These are phyloP conservation scores for Penicillium herquei DNA, from an alignment of 495 filamentous ascomycete species.

Conservation along the genomic window DNA sequence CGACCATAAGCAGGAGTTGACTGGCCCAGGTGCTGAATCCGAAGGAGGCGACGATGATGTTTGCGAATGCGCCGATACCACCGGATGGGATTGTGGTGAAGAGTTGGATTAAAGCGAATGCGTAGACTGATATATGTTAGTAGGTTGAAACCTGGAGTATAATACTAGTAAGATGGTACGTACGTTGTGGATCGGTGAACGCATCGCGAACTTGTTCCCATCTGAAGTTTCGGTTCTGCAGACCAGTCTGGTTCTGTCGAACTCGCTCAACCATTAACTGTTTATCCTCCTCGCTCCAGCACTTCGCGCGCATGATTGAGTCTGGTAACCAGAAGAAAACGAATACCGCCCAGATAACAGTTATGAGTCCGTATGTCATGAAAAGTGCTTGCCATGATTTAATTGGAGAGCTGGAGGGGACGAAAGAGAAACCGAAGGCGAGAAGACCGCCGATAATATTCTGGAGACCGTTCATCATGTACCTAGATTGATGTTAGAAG, in stretches of 20 bases:
- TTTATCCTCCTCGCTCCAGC: constrained; percentile 46
- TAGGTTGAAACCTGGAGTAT: constrained; percentile 6
- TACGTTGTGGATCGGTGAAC: constrained; percentile 14
- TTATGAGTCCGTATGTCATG: constrained; percentile 51
- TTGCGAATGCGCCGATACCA: constrained; percentile 63
- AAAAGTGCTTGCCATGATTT: constrained; percentile 57
- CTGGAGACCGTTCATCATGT: constrained; percentile 64
- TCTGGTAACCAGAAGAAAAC: constrained; percentile 45
- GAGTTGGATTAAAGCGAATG: constrained; percentile 47
- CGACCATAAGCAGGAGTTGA: constrained; percentile 58
- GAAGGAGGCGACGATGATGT: constrained; percentile 52
- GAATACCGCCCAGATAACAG: constrained; percentile 47
- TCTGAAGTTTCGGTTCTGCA: constrained; percentile 49
- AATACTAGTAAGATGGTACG: neutral
- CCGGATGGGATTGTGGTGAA: constrained; percentile 63
- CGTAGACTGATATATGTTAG: constrained; percentile 34
- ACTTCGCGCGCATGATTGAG: constrained; percentile 43
- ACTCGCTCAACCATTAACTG: constrained; percentile 46
- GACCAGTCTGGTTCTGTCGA: constrained; percentile 48
- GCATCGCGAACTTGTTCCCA: constrained; percentile 40
- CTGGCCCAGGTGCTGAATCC: constrained; percentile 39
- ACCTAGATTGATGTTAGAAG: constrained; percentile 28
- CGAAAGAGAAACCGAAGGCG: constrained; percentile 55
- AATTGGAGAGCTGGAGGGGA: constrained; percentile 35
- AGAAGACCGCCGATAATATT: constrained; percentile 53